Evolutionary conservation across 1,284 basidiomycete species (phyloP), one percentile per base, ranked within the genome.

Genomic region (Cryptococcus deneoformans): DNA sequence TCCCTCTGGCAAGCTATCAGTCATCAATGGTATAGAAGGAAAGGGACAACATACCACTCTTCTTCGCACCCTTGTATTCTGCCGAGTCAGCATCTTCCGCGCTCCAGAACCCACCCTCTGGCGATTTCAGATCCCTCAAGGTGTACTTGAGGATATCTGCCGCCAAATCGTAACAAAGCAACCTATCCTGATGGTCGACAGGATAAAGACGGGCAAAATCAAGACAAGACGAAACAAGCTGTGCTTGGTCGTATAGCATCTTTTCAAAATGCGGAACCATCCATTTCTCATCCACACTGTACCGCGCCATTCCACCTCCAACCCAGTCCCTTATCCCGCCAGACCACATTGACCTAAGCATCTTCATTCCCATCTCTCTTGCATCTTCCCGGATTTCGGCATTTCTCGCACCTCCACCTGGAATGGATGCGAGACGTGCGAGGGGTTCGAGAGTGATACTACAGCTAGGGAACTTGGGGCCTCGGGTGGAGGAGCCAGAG

Each of bases 241-340:
- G 80, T 1, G 76, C 80, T 62, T 81, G 74, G 58, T 82, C 80
- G 61, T 49, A 71, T 53, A 82, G 72, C 80, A 82, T 82, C 68
- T 81, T 81, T 60, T 82, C 80, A 59, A 82, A 81, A 62, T 81
- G 80, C 6, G 80, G 80, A 2, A 81, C 77, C 44, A 77, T 73
- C 79, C 80, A 82, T 24, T 70, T 67, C 52, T 77, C 77, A 60
- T 81, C 80, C 6, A 82, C 80, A 11, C 76, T 79, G 58, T 82
- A 81, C 52, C 80, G 53, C 12, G 80, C 73, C 42, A 82, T 73
- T 1, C 80, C 80, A 12, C 73, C 75, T 0, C 80, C 80, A 0
- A 81, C 75, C 55, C 78, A 77, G 59, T 82, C 80, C n/a, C 76
- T 68, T n/a, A 82, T 79, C 1, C 80, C 80, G 36, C 80, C 80